Conservation (phyloP, 2,329 filamentous ascomycete species). For the Thelonectria discophora region DNA sequence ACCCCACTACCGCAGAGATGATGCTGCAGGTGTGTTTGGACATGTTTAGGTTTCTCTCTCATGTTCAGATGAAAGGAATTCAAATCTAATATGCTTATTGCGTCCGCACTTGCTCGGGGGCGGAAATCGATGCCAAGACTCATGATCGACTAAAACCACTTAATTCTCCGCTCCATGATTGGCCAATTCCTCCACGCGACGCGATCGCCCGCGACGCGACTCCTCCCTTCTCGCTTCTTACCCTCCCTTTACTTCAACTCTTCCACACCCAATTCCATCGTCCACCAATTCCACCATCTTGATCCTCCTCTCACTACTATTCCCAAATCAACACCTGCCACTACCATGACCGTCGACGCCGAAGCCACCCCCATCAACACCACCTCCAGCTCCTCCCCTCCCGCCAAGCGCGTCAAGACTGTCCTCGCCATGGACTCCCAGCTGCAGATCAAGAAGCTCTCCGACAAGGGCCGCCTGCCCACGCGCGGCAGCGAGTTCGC, state of each 20-base stretch:
- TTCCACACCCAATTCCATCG: not conserved
- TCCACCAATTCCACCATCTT: not conserved
- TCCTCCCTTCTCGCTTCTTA: constrained; percentile 34
- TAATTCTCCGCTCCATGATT: constrained; percentile 36
- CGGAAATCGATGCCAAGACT: too few species aligned
- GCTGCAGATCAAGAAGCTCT: constrained; percentile 88
- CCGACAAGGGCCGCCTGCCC: constrained; percentile 78
- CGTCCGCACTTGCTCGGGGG: too few species aligned
- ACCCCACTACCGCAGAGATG: not conserved
- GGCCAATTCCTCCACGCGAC: constrained; percentile 36
- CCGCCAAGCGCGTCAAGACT: constrained; percentile 82
- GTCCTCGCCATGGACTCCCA: constrained; percentile 57
- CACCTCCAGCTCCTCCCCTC: constrained; percentile 71
- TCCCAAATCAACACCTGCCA: not conserved
- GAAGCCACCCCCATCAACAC: constrained; percentile 55
- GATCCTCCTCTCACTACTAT: too few species aligned
- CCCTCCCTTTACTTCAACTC: constrained; percentile 33
- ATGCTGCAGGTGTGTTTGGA: too few species aligned
- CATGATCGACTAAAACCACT: constrained; percentile 28
- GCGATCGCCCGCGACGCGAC: constrained; percentile 36
- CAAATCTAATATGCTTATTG: too few species aligned
- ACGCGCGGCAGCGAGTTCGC: constrained; percentile 90
- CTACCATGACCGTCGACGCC: constrained; percentile 37
- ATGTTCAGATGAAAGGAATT: too few species aligned
- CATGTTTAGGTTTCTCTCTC: too few species aligned